Evolutionary conservation across 306 rosid genomes (phyloP).

Genomic region (Biancaea sappan): DNA sequence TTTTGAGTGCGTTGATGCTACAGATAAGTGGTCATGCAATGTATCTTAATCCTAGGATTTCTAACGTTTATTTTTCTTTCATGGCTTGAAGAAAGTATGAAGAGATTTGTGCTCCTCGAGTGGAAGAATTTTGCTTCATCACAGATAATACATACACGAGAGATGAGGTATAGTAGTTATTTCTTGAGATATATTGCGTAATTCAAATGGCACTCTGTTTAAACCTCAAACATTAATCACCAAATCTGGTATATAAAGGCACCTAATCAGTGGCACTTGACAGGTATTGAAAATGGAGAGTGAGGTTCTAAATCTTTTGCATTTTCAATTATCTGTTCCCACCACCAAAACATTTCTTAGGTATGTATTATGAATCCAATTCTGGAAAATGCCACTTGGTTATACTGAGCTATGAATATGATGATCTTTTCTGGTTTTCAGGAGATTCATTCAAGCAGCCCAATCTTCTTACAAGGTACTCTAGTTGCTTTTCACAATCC

Average conservation of each 20-base stretch:
- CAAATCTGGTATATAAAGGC: constrained; percentile 2
- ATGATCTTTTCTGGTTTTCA: constrained; percentile 41
- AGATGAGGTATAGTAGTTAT: constrained; percentile 61
- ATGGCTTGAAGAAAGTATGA: constrained; percentile 77
- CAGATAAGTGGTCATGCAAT: not conserved
- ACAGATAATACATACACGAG: constrained; percentile 87
- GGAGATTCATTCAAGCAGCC: constrained; percentile 88
- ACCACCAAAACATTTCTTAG: constrained; percentile 87
- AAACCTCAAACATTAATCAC: not conserved
- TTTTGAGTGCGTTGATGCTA: not conserved
- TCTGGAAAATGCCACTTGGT: constrained; percentile 3
- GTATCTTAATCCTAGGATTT: not conserved
- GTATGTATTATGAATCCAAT: constrained; percentile 32
- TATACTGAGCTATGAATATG: constrained; percentile 14
- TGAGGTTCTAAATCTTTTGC: constrained; percentile 62
- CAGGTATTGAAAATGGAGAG: constrained; percentile 88
- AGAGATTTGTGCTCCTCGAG: constrained; percentile 82
- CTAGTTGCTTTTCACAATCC: constrained; percentile 3
- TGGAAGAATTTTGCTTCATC: constrained; percentile 89
- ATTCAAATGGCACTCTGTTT: not conserved
- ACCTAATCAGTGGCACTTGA: constrained; percentile 24
- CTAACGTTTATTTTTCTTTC: constrained; percentile 34
- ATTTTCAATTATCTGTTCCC: constrained; percentile 80
- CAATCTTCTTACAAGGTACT: constrained; percentile 72
- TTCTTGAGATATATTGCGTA: constrained; percentile 18